Conservation (phyloP, 2,329 filamentous ascomycete species). For the Hymenoscyphus fraxineus region DNA sequence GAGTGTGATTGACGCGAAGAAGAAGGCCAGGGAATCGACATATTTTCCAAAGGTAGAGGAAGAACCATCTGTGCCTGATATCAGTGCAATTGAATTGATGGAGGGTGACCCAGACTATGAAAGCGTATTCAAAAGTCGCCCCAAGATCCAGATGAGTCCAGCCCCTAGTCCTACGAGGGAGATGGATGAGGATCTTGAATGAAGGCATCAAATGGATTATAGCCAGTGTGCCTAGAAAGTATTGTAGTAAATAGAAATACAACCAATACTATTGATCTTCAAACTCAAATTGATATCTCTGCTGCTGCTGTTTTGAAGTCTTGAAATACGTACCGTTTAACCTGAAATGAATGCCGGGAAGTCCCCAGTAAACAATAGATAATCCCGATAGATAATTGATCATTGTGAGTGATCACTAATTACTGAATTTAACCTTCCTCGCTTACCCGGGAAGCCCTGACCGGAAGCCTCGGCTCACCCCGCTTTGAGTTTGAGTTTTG, state of each 20-base stretch:
- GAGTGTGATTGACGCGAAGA: constrained; percentile 43
- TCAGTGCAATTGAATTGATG: constrained; percentile 48
- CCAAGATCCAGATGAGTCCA: constrained; percentile 68
- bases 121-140: constrained; percentile 79
- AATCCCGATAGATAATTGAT: too few relatives aligned
- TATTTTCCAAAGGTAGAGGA: constrained; percentile 48
- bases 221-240: too few relatives aligned
- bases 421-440: too few relatives aligned
- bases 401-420: too few relatives aligned
- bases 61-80: constrained; percentile 35
- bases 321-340: too few relatives aligned
- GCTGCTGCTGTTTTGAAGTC: too few relatives aligned
- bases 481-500: background rate
- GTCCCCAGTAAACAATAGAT: too few relatives aligned
- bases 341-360: too few relatives aligned
- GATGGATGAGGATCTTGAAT: background rate
- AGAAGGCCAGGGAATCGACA: constrained; percentile 42
- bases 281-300: too few relatives aligned
- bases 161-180: constrained; percentile 25
- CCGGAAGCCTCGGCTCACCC: constrained; percentile 4
- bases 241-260: too few relatives aligned
- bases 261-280: too few relatives aligned
- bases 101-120: constrained; percentile 63
- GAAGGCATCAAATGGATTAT: background rate
- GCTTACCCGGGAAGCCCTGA: background rate